Base-by-base conservation (phyloP, 495 filamentous ascomycete species). In the Lasiosphaeriaceae sp. region DNA sequence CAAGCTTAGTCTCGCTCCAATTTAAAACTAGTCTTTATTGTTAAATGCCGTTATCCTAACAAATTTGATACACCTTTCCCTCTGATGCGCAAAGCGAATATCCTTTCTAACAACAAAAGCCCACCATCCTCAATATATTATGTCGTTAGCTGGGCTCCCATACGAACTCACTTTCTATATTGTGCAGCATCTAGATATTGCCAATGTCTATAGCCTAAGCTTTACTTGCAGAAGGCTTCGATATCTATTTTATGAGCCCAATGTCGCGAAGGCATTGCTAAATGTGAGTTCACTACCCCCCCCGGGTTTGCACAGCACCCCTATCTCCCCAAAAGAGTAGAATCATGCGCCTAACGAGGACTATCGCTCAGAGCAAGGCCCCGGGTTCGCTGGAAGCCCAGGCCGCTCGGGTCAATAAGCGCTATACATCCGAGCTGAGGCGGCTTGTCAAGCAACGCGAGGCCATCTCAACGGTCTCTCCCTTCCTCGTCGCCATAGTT, bases 111-210 rank as follows among this genome's bases (percentile, higher is more conserved):
- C 26, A 31, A 9, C 26, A 31, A 31, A 31, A 31, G 26, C 26
- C 26, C 26, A 31, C 26, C 26, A 31, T 31, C 26, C 26, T 9
- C 26, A 31, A 31, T 31, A 31, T 14, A 56, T 34, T 26, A 72
- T 73, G 69, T 61, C 65, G 41, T 35, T 68, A 26, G 23, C 62
- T 37, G 45, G 45, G 9, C 65, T 88, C 35, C 85, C 86, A 2
- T 87, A 85, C 66, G 86, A 89, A 71, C 73, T 88, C 11, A 72
- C 87, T 35, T 76, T 82, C 26, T 77, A 82, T 58, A 80, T 89
- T 47, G 76, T 85, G 45, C 70, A 77, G 12, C 69, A 79, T 53
- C 69, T 86, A 39, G 65, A 75, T 45, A 68, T 85, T 24, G 70
- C 78, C 56, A 79, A 86, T 59, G 57, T 80, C 29, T 68, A 78